These are phyloP conservation scores for Castanospermum australe DNA, from an alignment of 306 rosid genomes.

Conservation along the genomic window DNA sequence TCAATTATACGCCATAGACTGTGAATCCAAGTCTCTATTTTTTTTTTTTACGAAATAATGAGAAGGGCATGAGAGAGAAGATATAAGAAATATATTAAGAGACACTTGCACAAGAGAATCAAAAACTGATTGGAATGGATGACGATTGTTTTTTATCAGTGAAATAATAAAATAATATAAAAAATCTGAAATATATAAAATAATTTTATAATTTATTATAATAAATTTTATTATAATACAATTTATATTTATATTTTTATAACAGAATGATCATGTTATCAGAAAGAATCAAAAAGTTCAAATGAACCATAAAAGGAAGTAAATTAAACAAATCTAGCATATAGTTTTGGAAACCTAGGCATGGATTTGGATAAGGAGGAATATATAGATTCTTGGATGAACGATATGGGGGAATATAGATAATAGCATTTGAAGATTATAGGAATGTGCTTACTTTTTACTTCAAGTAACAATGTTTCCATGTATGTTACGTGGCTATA, in stretches of 20 bases:
- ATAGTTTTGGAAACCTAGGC: not conserved
- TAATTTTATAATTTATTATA: no score
- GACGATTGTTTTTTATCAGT: no score
- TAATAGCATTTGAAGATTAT: slow-evolving; percentile 11
- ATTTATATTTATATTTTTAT: no score
- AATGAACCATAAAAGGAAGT: not conserved
- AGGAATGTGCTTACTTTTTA: not conserved
- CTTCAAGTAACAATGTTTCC: not conserved
- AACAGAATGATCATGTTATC: no score
- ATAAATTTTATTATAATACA: no score
- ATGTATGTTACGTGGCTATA: not conserved
- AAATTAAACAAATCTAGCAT: not conserved
- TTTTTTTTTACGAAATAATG: not conserved
- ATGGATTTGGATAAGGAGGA: slow-evolving; percentile 25
- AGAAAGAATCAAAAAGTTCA: not conserved
- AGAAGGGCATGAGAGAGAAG: not conserved
- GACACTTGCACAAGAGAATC: slow-evolving; percentile 17
- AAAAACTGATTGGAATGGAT: not conserved
- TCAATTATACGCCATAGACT: not conserved
- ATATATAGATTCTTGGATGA: slow-evolving; percentile 13
- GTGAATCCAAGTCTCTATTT: not conserved
- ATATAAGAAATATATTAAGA: not conserved
- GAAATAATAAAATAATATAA: no score
- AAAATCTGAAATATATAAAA: no score
- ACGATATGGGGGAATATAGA: slow-evolving; percentile 4